Conservation (phyloP, 257 asterid genomes). For the Coffea canephora region DNA sequence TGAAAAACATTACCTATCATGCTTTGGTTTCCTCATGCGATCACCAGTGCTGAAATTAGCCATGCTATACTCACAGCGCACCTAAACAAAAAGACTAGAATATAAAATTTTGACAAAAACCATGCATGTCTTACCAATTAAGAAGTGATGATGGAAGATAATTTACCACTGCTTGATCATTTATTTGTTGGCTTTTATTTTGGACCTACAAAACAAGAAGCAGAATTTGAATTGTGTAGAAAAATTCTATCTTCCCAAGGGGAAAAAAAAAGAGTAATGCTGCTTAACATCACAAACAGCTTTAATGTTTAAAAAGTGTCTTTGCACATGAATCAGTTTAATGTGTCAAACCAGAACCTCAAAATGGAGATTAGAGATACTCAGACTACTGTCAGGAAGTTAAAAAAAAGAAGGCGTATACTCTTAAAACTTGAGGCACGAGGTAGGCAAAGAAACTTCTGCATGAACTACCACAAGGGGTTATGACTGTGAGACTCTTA, state of each 20-base stretch:
- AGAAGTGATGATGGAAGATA: constrained; percentile 21
- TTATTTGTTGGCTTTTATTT: constrained; percentile 74
- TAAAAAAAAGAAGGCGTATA: neutral
- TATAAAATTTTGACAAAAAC: neutral
- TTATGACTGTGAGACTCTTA: neutral
- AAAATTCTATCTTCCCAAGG: neutral
- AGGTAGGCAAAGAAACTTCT: neutral
- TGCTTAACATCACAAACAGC: neutral
- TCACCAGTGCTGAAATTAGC: constrained; percentile 98
- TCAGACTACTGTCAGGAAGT: neutral
- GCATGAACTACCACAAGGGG: neutral
- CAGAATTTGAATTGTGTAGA: constrained; percentile 8
- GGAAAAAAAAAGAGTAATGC: neutral
- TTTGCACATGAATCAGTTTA: neutral
- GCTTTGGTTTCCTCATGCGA: constrained; percentile 90
- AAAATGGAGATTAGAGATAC: neutral
- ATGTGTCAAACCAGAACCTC: neutral
- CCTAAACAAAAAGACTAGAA: constrained; percentile 36
- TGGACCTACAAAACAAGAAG: constrained; percentile 55
- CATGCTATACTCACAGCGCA: constrained; percentile 97
- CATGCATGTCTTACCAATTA: neutral
- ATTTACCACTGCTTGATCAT: constrained; percentile 82
- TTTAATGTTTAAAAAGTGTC: neutral
- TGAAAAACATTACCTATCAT: constrained; percentile 59
- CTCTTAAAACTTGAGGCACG: neutral